Conservation (phyloP, 2,329 filamentous ascomycete species). For the Neofusicoccum sp. region DNA sequence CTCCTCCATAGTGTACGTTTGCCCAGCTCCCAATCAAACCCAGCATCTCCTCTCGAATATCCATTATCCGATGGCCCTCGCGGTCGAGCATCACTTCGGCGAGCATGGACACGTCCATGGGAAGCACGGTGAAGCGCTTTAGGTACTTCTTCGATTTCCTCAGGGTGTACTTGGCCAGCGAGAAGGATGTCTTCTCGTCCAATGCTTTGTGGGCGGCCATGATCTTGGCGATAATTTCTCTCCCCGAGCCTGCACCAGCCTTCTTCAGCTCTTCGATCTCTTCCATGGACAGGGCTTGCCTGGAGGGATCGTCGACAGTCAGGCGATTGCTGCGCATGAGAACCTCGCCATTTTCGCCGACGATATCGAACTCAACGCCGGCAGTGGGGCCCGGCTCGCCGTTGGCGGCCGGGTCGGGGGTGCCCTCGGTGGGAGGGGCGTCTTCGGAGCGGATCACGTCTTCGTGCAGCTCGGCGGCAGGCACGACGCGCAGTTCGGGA, state of each 20-base stretch:
- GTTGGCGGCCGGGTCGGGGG: slow-evolving; percentile 41
- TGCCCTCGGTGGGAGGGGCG: slow-evolving; percentile 24
- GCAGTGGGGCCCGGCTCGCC: slow-evolving; percentile 39
- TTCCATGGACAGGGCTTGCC: slow-evolving; percentile 74
- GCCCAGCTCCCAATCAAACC: slow-evolving; percentile 85
- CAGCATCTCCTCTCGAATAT: slow-evolving; percentile 81
- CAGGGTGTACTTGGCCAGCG: slow-evolving; percentile 92
- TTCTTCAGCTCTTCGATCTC: slow-evolving; percentile 74
- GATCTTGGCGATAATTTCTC: slow-evolving; percentile 90
- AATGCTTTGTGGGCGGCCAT: slow-evolving; percentile 86
- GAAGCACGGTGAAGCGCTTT: slow-evolving; percentile 80
- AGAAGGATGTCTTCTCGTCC: slow-evolving; percentile 93
- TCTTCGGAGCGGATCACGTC: slow-evolving; percentile 66
- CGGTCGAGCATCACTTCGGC: slow-evolving; percentile 80
- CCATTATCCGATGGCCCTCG: slow-evolving; percentile 79
- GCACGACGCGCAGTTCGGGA: slow-evolving; percentile 74
- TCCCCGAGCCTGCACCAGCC: slow-evolving; percentile 75
- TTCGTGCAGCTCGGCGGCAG: slow-evolving; percentile 79
- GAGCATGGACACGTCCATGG: slow-evolving; percentile 76
- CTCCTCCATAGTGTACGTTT: slow-evolving; percentile 78
- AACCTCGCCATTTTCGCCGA: slow-evolving; percentile 51
- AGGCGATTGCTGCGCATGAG: slow-evolving; percentile 65
- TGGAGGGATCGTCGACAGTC: slow-evolving; percentile 63
- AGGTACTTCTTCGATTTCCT: slow-evolving; percentile 94
- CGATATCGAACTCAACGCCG: slow-evolving; percentile 47